Percentiles rank a stretch among this genome's conserved stretches.
phyloP scores from a whole-genome alignment of 2,329 filamentous ascomycete species.

The Capronia epimyces region DNA sequence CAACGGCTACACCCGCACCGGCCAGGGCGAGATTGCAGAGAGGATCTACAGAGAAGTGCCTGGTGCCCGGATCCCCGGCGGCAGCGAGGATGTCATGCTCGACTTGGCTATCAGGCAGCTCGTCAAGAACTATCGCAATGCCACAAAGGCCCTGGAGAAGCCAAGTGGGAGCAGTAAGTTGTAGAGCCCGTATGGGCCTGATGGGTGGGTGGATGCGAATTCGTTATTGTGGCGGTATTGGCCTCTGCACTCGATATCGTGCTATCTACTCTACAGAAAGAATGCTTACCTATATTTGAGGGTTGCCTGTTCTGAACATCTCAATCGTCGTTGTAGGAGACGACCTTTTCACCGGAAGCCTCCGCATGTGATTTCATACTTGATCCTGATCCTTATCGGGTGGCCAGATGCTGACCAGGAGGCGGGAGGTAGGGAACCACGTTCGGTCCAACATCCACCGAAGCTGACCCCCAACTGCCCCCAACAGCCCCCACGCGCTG shows the following conservation, averaged over 20 bases:
- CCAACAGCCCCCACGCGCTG: no score
- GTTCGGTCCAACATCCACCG: not conserved
- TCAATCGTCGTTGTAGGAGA: no score
- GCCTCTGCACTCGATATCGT: no score
- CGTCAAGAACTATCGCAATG: conserved; percentile 57
- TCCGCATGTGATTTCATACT: no score
- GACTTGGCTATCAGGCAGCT: conserved; percentile 64
- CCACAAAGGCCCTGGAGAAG: conserved; percentile 20
- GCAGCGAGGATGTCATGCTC: conserved; percentile 66
- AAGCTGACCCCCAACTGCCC: not conserved
- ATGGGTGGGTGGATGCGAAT: not conserved
- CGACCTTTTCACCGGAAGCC: no score
- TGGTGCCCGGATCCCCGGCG: conserved; percentile 58
- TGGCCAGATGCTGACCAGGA: no score
- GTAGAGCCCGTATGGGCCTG: not conserved
- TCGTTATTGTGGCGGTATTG: no score
- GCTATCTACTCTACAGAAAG: no score
- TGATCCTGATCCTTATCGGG: no score
- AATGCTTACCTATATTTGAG: no score
- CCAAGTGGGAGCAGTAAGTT: conserved; percentile 26
- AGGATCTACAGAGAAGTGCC: conserved; percentile 60
- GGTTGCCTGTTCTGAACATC: no score
- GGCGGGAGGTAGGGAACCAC: not conserved
- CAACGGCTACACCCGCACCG: conserved; percentile 63
- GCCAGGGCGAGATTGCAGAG: conserved; percentile 65